Conservation (phyloP, 208 protist species). For the Phytomonas serpens region DNA sequence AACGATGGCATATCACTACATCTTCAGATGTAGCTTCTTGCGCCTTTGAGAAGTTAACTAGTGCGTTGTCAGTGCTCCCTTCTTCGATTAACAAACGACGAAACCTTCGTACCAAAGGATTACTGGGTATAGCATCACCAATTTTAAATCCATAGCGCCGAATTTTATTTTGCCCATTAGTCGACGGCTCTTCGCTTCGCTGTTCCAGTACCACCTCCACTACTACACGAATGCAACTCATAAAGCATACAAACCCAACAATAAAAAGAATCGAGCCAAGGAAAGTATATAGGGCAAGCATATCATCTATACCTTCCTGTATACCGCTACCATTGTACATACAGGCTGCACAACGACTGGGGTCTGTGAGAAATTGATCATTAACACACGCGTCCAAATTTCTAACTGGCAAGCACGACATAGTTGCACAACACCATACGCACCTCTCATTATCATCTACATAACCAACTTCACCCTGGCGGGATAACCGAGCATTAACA, state of each 20-base stretch:
- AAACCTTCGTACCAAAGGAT: conserved; percentile 10
- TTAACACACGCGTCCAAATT: conserved; percentile 20
- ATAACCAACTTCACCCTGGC: no score
- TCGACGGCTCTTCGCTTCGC: conserved; percentile 15
- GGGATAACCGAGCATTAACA: no score
- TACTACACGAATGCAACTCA: neutral
- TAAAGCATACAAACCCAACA: conserved; percentile 14
- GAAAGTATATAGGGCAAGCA: neutral
- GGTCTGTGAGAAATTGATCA: conserved; percentile 14
- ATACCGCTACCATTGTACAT: conserved; percentile 22
- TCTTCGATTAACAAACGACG: neutral
- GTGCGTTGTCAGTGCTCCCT: neutral
- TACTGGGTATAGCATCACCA: conserved; percentile 15
- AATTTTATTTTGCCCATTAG: conserved; percentile 24
- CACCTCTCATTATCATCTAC: conserved; percentile 15
- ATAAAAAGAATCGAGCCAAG: conserved; percentile 18
- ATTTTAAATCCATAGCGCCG: conserved; percentile 38
- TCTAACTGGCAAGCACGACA: conserved; percentile 29
- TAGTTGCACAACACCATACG: conserved; percentile 37
- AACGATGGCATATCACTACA: no score
- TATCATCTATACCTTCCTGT: conserved; percentile 12
- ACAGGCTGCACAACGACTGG: conserved; percentile 20
- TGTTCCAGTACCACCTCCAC: neutral
- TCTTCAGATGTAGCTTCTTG: no score
- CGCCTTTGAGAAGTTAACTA: no score